These are phyloP conservation scores for Malassezia caprae DNA, from an alignment of 1,284 basidiomycete genomes.

Conservation along the genomic window DNA sequence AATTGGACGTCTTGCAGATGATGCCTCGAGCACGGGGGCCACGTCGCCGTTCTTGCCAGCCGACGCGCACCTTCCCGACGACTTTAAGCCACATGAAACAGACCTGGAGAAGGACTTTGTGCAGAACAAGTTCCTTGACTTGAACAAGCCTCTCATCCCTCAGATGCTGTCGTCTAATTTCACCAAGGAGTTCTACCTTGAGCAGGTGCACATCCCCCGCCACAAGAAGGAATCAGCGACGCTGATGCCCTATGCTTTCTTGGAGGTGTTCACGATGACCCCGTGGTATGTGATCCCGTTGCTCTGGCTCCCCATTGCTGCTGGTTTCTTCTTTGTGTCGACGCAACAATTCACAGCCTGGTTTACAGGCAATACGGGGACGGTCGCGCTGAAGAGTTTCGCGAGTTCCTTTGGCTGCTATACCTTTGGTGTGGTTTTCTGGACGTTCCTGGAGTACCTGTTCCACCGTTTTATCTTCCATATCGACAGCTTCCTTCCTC, in stretches of 20 bases:
- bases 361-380: conserved; percentile 15
- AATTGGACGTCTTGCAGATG: conserved; percentile 31
- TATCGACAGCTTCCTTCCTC: conserved; percentile 79
- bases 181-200: conserved; percentile 86
- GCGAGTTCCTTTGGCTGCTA: conserved; percentile 46
- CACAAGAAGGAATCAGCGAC: conserved; percentile 77
- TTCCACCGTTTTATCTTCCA: conserved; percentile 98
- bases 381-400: conserved; percentile 43
- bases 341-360: conserved; percentile 61
- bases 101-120: conserved; percentile 51
- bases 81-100: conserved; percentile 42
- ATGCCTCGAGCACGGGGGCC: conserved; percentile 10
- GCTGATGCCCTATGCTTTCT: conserved; percentile 69
- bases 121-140: conserved; percentile 84
- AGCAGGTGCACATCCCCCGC: conserved; percentile 87
- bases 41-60: conserved; percentile 21
- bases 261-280: conserved; percentile 81
- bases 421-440: conserved; percentile 81
- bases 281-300: conserved; percentile 88
- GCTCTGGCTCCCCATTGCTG: conserved; percentile 80
- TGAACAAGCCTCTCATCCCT: conserved; percentile 70
- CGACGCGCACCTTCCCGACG: conserved; percentile 52
- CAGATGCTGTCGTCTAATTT: conserved; percentile 78
- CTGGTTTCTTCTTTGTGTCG: conserved; percentile 70
- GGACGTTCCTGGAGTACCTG: conserved; percentile 91